Evolutionary conservation across 805 yeast species (phyloP), one percentile per base, ranked within the genome.

Genomic region (Millerozyma acaciae): DNA sequence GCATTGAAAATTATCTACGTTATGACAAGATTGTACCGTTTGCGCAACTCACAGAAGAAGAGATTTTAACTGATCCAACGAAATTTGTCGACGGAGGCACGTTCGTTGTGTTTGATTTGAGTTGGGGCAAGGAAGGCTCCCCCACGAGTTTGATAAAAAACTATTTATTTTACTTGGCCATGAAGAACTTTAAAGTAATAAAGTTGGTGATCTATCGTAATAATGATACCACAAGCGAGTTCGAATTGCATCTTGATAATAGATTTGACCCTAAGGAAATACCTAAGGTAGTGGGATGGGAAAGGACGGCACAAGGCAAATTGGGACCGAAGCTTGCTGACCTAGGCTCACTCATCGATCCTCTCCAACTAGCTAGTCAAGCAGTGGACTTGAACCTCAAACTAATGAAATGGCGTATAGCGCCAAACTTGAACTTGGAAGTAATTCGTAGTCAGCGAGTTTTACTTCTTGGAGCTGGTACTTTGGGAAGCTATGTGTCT

Each of bases 371-470:
- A 15, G 90, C 96, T 0, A 84, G 82, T 39, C 97, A 94, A 57
- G 90, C 97, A 0, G 89, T 88, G 5, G 96, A 89, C 54, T 69
- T 93, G 36, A 93, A 93, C 51, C 65, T 93, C 38, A 85, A 86
- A 60, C 65, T 93, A 28, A 93, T 93, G 98, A 87, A 88, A 52
- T 93, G 99, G 99, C 71, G 98, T 44, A 75, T 93, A 12, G 87
- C 85, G 0, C 97, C 98, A 0, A 71, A 77, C 6, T 53, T 93
- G 3, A 75, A 93, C 49, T 64, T 93, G 29, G 89, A 84, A 5
- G 51, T 60, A 2, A 65, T 93, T 15, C 73, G 76, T 42, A 38
- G 57, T 12, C 73, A 81, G 8, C 80, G 72, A 43, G 82, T 89
- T 23, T 58, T 93, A 26, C 62, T 93, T 10, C 68, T 93, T n/a